These are phyloP conservation scores for Ogataea angusta DNA, from an alignment of 805 yeast species.

Conservation along the genomic window DNA sequence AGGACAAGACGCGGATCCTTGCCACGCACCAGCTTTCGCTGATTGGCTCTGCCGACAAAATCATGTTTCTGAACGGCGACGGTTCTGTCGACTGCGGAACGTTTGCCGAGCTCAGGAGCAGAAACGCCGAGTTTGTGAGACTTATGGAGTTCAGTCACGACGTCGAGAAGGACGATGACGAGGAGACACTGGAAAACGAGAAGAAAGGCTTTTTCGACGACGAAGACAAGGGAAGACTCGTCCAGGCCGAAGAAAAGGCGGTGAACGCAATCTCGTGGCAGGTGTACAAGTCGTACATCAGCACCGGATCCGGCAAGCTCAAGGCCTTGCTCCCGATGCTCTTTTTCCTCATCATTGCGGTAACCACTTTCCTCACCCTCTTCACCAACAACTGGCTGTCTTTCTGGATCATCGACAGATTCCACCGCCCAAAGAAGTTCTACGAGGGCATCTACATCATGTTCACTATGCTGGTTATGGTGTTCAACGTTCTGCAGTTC, in stretches of 20 bases:
- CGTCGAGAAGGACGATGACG: conserved; percentile 7
- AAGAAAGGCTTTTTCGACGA: conserved; percentile 37
- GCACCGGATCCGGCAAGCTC: conserved; percentile 57
- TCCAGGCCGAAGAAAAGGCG: conserved; percentile 32
- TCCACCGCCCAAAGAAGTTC: conserved; percentile 44
- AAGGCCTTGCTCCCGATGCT: conserved; percentile 30
- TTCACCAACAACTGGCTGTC: conserved; percentile 77
- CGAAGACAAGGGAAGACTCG: conserved; percentile 29
- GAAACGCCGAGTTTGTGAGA: conserved; percentile 46
- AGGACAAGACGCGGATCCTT: conserved; percentile 59
- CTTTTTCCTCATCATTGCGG: conserved; percentile 16
- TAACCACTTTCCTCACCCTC: conserved; percentile 49
- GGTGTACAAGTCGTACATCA: conserved; percentile 50
- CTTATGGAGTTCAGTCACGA: conserved; percentile 42
- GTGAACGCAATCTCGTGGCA: conserved; percentile 38
- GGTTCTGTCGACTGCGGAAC: conserved; percentile 60
- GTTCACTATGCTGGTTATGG: conserved; percentile 48
- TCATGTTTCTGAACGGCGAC: conserved; percentile 64
- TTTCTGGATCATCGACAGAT: conserved; percentile 66
- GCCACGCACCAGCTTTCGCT: conserved; percentile 83
- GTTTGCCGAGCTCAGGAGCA: conserved; percentile 44
- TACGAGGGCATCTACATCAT: conserved; percentile 74
- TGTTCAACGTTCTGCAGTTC: conserved; percentile 45
- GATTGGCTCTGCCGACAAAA: conserved; percentile 62
- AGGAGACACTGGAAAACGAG: conserved; percentile 27